Conservation (phyloP, 352 stramenopile species). For the Phytophthora fragariaefolia region DNA sequence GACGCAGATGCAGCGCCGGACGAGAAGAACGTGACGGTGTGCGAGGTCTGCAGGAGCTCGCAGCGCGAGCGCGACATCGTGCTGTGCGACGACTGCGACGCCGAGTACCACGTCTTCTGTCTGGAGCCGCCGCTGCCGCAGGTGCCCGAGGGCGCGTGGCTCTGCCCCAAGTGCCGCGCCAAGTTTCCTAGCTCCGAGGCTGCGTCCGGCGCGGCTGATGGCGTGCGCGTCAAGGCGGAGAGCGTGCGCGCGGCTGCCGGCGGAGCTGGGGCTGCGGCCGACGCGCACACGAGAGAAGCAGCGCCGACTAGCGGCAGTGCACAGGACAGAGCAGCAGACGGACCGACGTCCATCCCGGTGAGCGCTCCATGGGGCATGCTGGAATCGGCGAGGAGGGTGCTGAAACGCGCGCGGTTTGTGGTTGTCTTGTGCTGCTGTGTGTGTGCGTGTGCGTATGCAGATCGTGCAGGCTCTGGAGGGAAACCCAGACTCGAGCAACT, state of each 20-base stretch:
- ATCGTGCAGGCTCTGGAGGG: slow-evolving; percentile 50
- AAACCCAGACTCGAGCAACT: slow-evolving; percentile 54
- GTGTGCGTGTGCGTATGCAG: too few species aligned
- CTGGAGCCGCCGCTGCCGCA: slow-evolving; percentile 50
- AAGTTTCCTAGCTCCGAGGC: slow-evolving; percentile 4
- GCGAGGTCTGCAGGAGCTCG: slow-evolving; percentile 49
- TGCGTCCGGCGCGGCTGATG: not conserved
- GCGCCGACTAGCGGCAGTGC: not conserved
- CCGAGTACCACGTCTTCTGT: slow-evolving; percentile 72
- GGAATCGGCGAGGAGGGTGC: too few species aligned
- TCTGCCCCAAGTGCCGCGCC: slow-evolving; percentile 50
- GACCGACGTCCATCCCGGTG: slow-evolving; percentile 30
- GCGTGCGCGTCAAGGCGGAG: slow-evolving; percentile 34
- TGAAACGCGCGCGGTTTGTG: too few species aligned
- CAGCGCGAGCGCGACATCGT: slow-evolving; percentile 53
- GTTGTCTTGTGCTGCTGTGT: slow-evolving; percentile 2
- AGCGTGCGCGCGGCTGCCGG: not conserved
- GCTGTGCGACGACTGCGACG: slow-evolving; percentile 63
- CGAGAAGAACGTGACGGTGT: slow-evolving; percentile 35
- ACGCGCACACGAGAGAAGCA: not conserved
- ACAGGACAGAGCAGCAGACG: slow-evolving; percentile 6
- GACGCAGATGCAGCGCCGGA: slow-evolving; percentile 14
- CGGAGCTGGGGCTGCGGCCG: not conserved
- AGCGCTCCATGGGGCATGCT: too few species aligned
- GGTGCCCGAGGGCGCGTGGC: slow-evolving; percentile 63